These are phyloP conservation scores for Hericium alpestre DNA, from an alignment of 768 basidiomycete species.

Conservation along the genomic window DNA sequence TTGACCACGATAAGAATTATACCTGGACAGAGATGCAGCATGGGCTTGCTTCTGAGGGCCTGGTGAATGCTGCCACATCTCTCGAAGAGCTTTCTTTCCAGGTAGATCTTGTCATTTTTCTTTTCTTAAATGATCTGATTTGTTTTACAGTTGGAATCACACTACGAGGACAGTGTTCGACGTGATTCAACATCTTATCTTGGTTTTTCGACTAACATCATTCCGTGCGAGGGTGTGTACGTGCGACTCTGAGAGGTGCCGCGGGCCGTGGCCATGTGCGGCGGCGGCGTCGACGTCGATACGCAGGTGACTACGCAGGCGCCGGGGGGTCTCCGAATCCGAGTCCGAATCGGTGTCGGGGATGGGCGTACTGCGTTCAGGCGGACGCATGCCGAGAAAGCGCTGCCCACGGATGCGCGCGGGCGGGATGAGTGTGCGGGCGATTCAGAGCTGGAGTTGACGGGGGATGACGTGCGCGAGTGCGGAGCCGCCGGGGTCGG, in stretches of 20 bases:
- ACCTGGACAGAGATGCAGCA: too few relatives aligned
- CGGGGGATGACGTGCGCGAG: slow-evolving; percentile 10
- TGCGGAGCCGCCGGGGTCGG: slow-evolving; percentile 13
- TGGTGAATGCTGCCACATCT: too few relatives aligned
- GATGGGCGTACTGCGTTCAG: slow-evolving; percentile 34
- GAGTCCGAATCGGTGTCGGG: slow-evolving; percentile 21
- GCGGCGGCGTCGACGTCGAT: background rate
- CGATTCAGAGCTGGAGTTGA: slow-evolving; percentile 15
- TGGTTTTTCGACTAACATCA: too few relatives aligned
- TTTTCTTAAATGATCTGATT: too few relatives aligned
- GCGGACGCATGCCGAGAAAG: slow-evolving; percentile 19
- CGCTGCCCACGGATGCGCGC: slow-evolving; percentile 20
- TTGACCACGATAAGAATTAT: too few relatives aligned
- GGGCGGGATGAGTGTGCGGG: slow-evolving; percentile 16
- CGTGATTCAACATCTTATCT: too few relatives aligned
- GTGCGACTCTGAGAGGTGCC: slow-evolving; percentile 12
- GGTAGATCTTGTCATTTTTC: too few relatives aligned
- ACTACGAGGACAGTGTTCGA: too few relatives aligned
- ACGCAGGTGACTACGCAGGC: background rate
- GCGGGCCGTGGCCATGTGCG: background rate
- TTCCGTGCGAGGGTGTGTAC: slow-evolving; percentile 1
- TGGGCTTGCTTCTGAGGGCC: too few relatives aligned
- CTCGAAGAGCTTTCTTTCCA: too few relatives aligned
- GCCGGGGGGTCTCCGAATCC: slow-evolving; percentile 8
- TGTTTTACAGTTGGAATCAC: too few relatives aligned